Evolutionary conservation across 1,284 basidiomycete genomes (phyloP), one percentile per base, ranked within the genome.

Genomic region (Trametes versicolor): DNA sequence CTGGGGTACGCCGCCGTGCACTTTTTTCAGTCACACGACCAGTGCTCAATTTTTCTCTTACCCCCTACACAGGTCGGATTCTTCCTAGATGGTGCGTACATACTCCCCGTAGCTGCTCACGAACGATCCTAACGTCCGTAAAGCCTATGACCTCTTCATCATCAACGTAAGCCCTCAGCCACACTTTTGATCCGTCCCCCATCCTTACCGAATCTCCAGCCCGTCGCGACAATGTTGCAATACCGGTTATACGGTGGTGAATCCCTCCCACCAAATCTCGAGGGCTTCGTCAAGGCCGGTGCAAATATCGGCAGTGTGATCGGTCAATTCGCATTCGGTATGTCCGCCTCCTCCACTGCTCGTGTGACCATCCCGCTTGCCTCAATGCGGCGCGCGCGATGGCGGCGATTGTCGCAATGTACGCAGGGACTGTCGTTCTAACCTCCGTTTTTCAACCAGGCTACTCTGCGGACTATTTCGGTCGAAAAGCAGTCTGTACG

Each of bases 291-390:
- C 70, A 92, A 91, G 71, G 90, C 90, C 5, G 79, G 82, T 4
- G 89, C 90, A 4, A 91, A 92, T 76, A 91, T 92, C 45, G 90
- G 90, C 2, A 87, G 86, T 70, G 89, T 92, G 59, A 86, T 92
- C 47, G 91, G 91, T 34, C 92, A 93, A 78, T 87, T 94, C 70
- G 74, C 76, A 0, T 94, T 94, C 69, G 92, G 83, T 81, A 57
- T 53, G 66, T 67, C 8, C 60, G 48, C 21, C n/a, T 0, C 4
- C 9, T 19, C 21, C 45, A 0, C 21, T 41, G 62, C 55, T 65
- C 62, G 62, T 62, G 63, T 64, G 60, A 64, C 60, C 60, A 49
- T 45, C 21, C 8, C 21, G 17, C 60, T 4, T 61, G n/a, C 32
- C 77, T 71, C 17, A 15, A n/a, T 32, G 17, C 9, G 8, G 29